Evolutionary conservation across 148 eudicot genomes (phyloP).

Genomic region (Bassia scoparia): DNA sequence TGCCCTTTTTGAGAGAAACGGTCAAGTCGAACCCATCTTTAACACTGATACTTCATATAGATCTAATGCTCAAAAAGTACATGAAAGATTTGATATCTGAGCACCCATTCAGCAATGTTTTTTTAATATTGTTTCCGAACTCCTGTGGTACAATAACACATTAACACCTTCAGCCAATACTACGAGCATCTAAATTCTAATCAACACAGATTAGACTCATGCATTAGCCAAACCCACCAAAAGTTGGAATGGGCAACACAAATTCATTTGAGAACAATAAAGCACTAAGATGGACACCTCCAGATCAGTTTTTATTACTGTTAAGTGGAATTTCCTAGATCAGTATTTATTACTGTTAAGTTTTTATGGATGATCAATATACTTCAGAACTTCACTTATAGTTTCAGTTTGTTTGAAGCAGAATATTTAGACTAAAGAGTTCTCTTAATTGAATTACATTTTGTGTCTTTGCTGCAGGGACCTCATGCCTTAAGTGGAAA

Average conservation of each 20-base stretch:
- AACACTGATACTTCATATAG: background rate
- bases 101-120: too few relatives aligned
- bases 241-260: too few relatives aligned
- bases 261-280: background rate
- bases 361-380: too few relatives aligned
- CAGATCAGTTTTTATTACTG: too few relatives aligned
- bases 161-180: background rate
- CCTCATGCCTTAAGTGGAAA: conserved; percentile 67
- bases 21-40: background rate
- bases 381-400: too few relatives aligned
- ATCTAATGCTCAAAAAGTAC: too few relatives aligned
- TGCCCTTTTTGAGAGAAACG: background rate
- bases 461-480: conserved; percentile 45
- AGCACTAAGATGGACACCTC: background rate
- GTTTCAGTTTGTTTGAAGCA: too few relatives aligned
- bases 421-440: too few relatives aligned
- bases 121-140: too few relatives aligned
- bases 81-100: too few relatives aligned
- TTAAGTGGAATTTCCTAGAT: too few relatives aligned
- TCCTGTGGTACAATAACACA: background rate
- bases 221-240: background rate
- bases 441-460: background rate
- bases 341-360: too few relatives aligned
- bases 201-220: background rate
- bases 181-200: background rate